These are phyloP conservation scores for Groenewaldozyma auringiensis DNA, from an alignment of 1,139 yeast genomes.

Conservation along the genomic window DNA sequence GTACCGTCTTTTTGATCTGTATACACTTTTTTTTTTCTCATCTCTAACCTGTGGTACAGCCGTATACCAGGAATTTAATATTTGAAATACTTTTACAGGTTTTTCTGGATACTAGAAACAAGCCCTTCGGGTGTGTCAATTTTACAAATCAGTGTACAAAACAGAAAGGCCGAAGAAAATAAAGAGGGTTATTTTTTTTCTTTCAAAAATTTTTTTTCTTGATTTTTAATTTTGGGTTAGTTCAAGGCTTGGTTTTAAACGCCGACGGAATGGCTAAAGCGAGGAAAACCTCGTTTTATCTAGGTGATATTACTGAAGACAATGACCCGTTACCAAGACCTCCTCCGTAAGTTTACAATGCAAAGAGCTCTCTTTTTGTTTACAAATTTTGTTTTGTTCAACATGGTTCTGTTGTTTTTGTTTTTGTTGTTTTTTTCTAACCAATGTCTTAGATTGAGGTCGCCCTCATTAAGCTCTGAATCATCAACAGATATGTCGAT, in stretches of 20 bases:
- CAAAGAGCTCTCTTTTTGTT: background rate
- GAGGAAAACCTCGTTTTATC: background rate
- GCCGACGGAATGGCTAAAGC: background rate
- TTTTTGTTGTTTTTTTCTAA: too few species aligned
- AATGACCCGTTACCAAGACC: slow-evolving; percentile 1
- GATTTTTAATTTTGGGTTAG: too few species aligned
- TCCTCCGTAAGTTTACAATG: slow-evolving; percentile 2
- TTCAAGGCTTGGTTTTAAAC: too few species aligned
- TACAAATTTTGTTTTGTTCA: background rate
- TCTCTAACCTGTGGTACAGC: too few species aligned
- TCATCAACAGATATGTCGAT: slow-evolving; percentile 18
- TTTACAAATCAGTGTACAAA: background rate
- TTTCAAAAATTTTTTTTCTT: too few species aligned
- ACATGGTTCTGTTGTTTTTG: background rate
- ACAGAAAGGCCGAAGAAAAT: background rate
- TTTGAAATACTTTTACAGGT: too few species aligned
- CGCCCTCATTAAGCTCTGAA: slow-evolving; percentile 4
- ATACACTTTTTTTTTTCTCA: too few species aligned
- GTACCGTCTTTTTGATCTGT: too few species aligned
- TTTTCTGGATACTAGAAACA: too few species aligned
- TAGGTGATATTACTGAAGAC: background rate
- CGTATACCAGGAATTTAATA: too few species aligned
- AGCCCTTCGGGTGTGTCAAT: too few species aligned
- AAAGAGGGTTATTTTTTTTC: too few species aligned
- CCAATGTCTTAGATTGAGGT: background rate